Evolutionary conservation across 495 filamentous ascomycete species (phyloP), one percentile per base, ranked within the genome.

Genomic region (Hyaloscypha finlandica): DNA sequence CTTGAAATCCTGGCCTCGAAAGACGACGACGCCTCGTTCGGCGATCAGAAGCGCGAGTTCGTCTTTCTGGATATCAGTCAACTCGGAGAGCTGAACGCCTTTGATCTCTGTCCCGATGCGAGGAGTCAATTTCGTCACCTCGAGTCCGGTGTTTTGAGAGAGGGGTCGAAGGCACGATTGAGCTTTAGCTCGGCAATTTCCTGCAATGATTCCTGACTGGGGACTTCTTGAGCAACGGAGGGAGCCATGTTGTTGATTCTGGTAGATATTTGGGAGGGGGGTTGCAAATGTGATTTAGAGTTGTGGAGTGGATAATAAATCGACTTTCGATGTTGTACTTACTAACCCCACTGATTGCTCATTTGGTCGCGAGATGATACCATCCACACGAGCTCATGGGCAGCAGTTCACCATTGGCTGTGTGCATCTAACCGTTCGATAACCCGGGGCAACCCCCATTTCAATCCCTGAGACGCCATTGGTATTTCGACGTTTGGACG

Each of bases 1-100:
- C 29, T 84, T 84, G 69, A 81, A 75, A 61, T 81, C 77, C 68
- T 83, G 81, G 61, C 79, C 75, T 30, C 79, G 68, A 68, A 83
- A 80, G 25, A 83, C 79, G 16, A 83, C 71, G 16, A 80, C 76
- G 8, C 76, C 77, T 22, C 81, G 72, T 63, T 80, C 74, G 6
- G 79, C 79, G n/a, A 81, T 77, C 25, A 83, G 70, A 6, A 80
- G 69, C 12, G 79, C 79, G 11, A 83, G 67, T 33, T 83, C 79
- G 62, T 83, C 77, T 51, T 77, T 77, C 58, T 81, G 76, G 19
- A 68, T 65, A 22, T 74, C 65, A n/a, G 73, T 76, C 19, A 83
- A 67, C 25, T 77, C 60, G 59, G 68, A 77, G 11, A 83, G 70
- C 63, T 83, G 81, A 30, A 82, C 65, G 25, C 78, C 81, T 59